Evolutionary conservation across 1,284 basidiomycete genomes (phyloP).

Genomic region (Tilletia walkeri): DNA sequence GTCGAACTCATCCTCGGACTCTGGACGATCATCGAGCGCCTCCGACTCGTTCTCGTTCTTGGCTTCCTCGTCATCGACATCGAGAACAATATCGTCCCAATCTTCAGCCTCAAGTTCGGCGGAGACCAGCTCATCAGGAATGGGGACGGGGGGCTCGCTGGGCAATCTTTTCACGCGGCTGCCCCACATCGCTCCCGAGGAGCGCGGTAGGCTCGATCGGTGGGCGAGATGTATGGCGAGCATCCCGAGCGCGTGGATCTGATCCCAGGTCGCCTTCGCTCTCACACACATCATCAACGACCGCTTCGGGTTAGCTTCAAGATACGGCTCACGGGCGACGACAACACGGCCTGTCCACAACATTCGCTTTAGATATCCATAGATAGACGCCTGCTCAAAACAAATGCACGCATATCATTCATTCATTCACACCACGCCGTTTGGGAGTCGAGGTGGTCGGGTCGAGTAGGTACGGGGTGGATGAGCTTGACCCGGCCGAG

Average conservation of each 20-base stretch:
- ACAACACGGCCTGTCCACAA: too few species aligned
- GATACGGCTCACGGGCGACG: background rate
- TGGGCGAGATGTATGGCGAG: constrained; percentile 75
- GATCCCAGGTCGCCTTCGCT: background rate
- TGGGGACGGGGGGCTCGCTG: constrained; percentile 19
- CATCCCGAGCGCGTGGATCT: constrained; percentile 75
- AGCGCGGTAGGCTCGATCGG: constrained; percentile 69
- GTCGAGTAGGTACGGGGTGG: too few species aligned
- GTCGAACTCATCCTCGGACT: too few species aligned
- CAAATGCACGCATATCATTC: too few species aligned
- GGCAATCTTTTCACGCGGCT: constrained; percentile 54
- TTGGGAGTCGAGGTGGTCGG: too few species aligned
- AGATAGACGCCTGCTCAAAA: too few species aligned
- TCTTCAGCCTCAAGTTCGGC: constrained; percentile 33
- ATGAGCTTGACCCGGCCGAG: too few species aligned
- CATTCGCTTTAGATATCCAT: too few species aligned
- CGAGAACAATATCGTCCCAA: constrained; percentile 19
- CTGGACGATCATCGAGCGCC: too few species aligned
- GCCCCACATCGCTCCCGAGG: constrained; percentile 77
- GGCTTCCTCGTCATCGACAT: background rate
- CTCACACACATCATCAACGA: background rate
- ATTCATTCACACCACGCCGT: too few species aligned
- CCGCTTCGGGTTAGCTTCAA: background rate
- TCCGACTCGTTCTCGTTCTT: background rate
- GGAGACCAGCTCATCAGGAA: constrained; percentile 35